phyloP scores from a whole-genome alignment of 176 grass and related monocot species.

The Leersia perrieri region DNA sequence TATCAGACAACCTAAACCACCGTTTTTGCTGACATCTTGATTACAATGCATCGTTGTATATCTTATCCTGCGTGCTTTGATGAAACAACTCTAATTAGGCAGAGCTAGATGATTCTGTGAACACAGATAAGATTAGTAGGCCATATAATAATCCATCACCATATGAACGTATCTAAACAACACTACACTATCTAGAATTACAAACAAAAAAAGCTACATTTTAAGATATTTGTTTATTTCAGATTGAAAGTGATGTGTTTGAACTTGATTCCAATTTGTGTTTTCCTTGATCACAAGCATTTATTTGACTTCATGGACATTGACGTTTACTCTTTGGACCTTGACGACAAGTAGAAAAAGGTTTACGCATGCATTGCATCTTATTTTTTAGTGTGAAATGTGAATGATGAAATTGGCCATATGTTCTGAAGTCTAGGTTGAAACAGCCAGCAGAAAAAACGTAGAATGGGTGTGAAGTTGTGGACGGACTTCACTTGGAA shows the following conservation, averaged over 20 bases:
- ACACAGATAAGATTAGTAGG: not conserved
- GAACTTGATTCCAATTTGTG: slow-evolving; percentile 1
- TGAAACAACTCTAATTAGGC: slow-evolving; percentile 5
- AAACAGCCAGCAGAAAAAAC: slow-evolving; percentile 16
- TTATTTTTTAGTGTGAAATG: not conserved
- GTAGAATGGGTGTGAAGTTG: not conserved
- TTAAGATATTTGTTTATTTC: not conserved
- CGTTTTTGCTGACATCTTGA: not conserved
- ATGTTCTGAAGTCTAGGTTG: slow-evolving; percentile 4
- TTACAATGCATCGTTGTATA: not conserved
- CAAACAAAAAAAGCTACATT: not conserved
- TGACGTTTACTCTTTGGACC: not conserved
- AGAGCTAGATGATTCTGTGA: not conserved
- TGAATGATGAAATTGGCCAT: not conserved
- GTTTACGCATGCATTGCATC: not conserved
- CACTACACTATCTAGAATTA: not conserved
- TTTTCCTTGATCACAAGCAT: not conserved
- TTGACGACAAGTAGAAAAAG: slow-evolving; percentile 25
- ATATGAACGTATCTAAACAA: not conserved
- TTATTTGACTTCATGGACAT: slow-evolving; percentile 22
- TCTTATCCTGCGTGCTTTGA: not conserved
- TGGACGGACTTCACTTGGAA: slow-evolving; percentile 26
- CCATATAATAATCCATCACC: not conserved
- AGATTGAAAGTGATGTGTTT: slow-evolving; percentile 19
- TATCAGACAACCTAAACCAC: not conserved